Evolutionary conservation across 352 stramenopile species (phyloP).

Genomic region (Elongisporangium undulatum): DNA sequence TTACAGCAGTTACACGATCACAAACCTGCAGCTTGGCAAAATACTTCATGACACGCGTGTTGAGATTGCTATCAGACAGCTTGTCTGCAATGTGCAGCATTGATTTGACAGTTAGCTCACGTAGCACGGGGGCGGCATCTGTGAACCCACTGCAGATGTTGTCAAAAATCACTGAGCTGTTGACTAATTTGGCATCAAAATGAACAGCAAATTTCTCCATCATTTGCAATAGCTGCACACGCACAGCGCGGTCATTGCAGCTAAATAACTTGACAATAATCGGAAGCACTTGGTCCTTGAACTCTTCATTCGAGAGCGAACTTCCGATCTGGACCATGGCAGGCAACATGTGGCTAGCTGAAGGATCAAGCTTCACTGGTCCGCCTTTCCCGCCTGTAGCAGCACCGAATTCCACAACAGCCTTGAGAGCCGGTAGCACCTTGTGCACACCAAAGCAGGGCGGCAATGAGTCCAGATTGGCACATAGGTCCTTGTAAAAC

Average conservation of each 20-base stretch:
- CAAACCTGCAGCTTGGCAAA: slow-evolving; percentile 88
- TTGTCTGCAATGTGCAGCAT: slow-evolving; percentile 91
- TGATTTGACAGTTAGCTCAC: slow-evolving; percentile 90
- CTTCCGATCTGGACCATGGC: slow-evolving; percentile 85
- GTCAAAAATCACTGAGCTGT: slow-evolving; percentile 88
- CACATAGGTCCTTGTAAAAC: slow-evolving; percentile 92
- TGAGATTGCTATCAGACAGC: slow-evolving; percentile 87
- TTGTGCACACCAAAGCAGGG: slow-evolving; percentile 81
- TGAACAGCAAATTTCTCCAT: slow-evolving; percentile 88
- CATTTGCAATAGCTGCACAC: slow-evolving; percentile 89
- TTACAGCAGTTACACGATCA: neutral
- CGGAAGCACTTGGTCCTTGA: slow-evolving; percentile 85
- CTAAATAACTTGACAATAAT: slow-evolving; percentile 89
- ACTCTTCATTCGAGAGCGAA: slow-evolving; percentile 72
- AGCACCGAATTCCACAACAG: slow-evolving; percentile 77
- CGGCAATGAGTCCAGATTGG: slow-evolving; percentile 63
- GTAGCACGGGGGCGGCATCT: slow-evolving; percentile 80
- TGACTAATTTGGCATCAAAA: slow-evolving; percentile 89
- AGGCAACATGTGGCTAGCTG: slow-evolving; percentile 83
- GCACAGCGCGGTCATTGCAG: slow-evolving; percentile 89
- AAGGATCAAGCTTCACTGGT: slow-evolving; percentile 74
- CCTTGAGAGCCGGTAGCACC: slow-evolving; percentile 79
- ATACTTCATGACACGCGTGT: slow-evolving; percentile 91
- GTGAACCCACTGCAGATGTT: slow-evolving; percentile 91
- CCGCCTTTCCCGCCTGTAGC: slow-evolving; percentile 47